phyloP scores from a whole-genome alignment of 2,329 filamentous ascomycete species.

The Fusarium albosuccineum region DNA sequence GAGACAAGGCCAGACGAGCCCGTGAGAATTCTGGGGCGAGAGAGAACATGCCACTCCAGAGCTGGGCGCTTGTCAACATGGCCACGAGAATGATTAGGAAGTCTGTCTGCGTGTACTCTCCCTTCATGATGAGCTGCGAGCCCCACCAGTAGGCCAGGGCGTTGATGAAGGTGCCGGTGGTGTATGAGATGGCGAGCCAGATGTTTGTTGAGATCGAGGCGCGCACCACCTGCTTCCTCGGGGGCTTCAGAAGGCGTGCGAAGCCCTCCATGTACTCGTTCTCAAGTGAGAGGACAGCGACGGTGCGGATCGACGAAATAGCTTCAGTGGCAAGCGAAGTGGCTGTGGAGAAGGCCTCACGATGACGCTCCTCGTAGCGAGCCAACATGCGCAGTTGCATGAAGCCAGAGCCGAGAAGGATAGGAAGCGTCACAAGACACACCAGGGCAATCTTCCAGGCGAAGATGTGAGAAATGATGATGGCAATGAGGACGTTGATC shows the following conservation, averaged over 20 bases:
- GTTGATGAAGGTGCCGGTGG: conserved; percentile 75
- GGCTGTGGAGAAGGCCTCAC: conserved; percentile 68
- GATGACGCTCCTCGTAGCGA: conserved; percentile 72
- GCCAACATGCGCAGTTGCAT: conserved; percentile 74
- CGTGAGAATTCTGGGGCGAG: conserved; percentile 79
- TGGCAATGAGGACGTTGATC: conserved; percentile 75
- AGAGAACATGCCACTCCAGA: conserved; percentile 80
- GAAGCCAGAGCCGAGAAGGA: conserved; percentile 76
- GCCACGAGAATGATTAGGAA: conserved; percentile 81
- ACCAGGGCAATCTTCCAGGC: conserved; percentile 83
- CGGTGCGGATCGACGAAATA: conserved; percentile 33
- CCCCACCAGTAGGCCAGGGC: conserved; percentile 87
- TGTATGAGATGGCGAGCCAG: conserved; percentile 71
- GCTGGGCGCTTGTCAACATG: conserved; percentile 77
- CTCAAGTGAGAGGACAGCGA: conserved; percentile 60
- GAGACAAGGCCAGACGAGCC: conserved; percentile 70
- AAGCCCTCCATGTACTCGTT: conserved; percentile 67
- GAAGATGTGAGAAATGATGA: conserved; percentile 76
- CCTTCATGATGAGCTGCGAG: conserved; percentile 74
- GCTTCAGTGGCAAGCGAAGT: conserved; percentile 39
- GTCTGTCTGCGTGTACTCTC: conserved; percentile 72
- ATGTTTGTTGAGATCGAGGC: conserved; percentile 66
- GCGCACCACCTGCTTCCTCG: conserved; percentile 65
- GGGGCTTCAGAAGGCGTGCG: conserved; percentile 60
- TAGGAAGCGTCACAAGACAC: conserved; percentile 74